A percentile compares a stretch with the other conserved stretches of the same genome.
phyloP scores from a whole-genome alignment of 148 eudicot genomes.

The Diospyros lotus region DNA sequence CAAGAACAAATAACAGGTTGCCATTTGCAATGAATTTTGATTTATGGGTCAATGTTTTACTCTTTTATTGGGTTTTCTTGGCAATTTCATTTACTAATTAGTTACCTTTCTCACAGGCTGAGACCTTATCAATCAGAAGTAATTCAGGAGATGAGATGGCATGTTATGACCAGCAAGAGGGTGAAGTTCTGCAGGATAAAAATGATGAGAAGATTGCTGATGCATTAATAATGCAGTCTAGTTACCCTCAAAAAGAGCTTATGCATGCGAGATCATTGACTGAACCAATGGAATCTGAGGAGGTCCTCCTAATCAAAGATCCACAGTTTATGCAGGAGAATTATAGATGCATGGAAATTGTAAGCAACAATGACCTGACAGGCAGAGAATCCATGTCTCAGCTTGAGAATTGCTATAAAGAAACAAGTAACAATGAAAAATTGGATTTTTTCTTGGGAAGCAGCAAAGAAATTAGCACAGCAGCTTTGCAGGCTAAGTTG shows the following conservation, averaged over 20 bases:
- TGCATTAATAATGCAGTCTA: conserved; percentile 9
- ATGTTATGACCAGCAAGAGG: conserved; percentile 19
- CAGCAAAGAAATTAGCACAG: conserved; percentile 17
- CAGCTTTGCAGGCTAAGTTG: conserved; percentile 35
- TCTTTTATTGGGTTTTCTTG: not conserved
- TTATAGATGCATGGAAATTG: conserved; percentile 19
- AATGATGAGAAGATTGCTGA: conserved; percentile 16
- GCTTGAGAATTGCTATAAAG: conserved; percentile 9
- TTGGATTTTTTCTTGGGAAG: conserved; percentile 8
- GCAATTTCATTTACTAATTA: not conserved
- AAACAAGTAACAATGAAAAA: conserved; percentile 9
- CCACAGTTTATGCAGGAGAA: conserved; percentile 29
- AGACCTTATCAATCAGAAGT: conserved; percentile 26
- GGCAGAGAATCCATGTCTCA: conserved; percentile 14
- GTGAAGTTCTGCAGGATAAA: conserved; percentile 13
- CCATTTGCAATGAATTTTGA: not conserved
- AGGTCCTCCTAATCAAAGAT: conserved; percentile 29
- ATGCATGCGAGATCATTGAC: conserved; percentile 28
- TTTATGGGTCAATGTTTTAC: not conserved
- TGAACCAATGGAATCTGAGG: conserved; percentile 39
- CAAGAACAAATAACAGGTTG: not conserved
- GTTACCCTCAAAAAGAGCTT: conserved; percentile 22
- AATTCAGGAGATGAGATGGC: conserved; percentile 29
- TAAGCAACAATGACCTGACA: conserved; percentile 13
- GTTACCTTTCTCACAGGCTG: conserved; percentile 26